Conservation (phyloP, 2,329 filamentous ascomycete species). For the Xylaria multiplex region DNA sequence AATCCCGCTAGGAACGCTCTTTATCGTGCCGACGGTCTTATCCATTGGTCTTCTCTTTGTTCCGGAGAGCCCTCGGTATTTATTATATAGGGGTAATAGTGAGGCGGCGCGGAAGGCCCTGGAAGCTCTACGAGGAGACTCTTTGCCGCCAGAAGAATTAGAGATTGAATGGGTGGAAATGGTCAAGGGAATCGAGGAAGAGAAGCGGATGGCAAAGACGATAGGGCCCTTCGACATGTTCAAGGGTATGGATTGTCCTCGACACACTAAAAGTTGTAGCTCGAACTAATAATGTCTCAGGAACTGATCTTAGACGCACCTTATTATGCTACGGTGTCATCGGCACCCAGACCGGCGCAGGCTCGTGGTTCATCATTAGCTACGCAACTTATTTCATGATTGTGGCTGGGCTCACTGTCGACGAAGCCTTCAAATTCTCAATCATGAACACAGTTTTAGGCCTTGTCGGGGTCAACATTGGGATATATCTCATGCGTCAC, state of each 20-base stretch:
- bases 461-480: constrained; percentile 59
- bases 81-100: constrained; percentile 50
- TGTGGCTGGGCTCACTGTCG: constrained; percentile 53
- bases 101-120: constrained; percentile 47
- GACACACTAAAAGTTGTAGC: background rate
- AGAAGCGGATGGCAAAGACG: constrained; percentile 48
- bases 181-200: constrained; percentile 53
- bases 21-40: constrained; percentile 59
- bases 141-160: constrained; percentile 47
- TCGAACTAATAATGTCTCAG: constrained; percentile 39
- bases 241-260: constrained; percentile 39
- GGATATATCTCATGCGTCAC: constrained; percentile 60
- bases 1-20: constrained; percentile 58
- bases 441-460: constrained; percentile 62
- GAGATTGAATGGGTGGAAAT: constrained; percentile 55
- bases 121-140: constrained; percentile 46
- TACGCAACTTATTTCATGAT: constrained; percentile 62
- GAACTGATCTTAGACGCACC: constrained; percentile 59
- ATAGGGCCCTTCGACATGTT: constrained; percentile 54
- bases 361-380: constrained; percentile 61
- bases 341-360: constrained; percentile 56
- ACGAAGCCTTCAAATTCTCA: constrained; percentile 59
- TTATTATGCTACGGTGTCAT: constrained; percentile 61
- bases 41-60: constrained; percentile 58
- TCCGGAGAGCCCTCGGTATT: constrained; percentile 58